Evolutionary conservation across 345 rosid species (phyloP), one percentile per base, ranked within the genome.

Genomic region (Pistacia integerrima): DNA sequence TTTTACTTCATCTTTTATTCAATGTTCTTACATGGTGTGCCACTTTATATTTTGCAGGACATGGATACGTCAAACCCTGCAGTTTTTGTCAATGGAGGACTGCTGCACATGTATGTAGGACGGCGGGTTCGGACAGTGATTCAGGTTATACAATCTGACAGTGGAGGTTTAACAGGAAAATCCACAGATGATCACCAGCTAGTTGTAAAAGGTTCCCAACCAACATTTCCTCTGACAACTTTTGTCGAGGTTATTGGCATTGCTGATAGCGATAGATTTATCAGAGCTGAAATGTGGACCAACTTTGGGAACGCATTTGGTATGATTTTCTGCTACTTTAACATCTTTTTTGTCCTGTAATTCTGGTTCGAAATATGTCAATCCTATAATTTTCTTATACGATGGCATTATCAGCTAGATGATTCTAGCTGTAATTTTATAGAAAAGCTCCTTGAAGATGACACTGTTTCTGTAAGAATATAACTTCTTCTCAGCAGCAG

Each of bases 61-160:
- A 94, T 94, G 97, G 97, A 94, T 79, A 86, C 93, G 0, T 91
- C 94, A 28, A 89, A 80, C 73, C 97, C 98, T 77, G 91, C 95
- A 44, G 97, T 85, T 73, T 87, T 94, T 78, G 98, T 94, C 38
- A 94, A 94, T 66, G 98, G 93, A 22, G 89, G 76, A 56, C 76
- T 88, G 38, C 63, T 94, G 77, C 83, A 85, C 4, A 78, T 89
- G 78, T 86, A 82, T 72, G 78, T 90, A 22, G 88, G 97, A 8
- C 87, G 88, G 79, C 91, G 88, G 80, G 95, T 94, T 22, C 85
- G 97, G 25, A 70, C 90, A 3, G 96, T 93, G 80, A 49, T 94
- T 69, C 94, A 91, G 86, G 94, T 88, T 57, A 13, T 84, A 12
- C 83, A 79, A 22, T 83, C 91, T 49, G 97, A 94, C 25, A 78